These are phyloP conservation scores for Phaffia australis DNA, from an alignment of 768 basidiomycete genomes.

Conservation along the genomic window DNA sequence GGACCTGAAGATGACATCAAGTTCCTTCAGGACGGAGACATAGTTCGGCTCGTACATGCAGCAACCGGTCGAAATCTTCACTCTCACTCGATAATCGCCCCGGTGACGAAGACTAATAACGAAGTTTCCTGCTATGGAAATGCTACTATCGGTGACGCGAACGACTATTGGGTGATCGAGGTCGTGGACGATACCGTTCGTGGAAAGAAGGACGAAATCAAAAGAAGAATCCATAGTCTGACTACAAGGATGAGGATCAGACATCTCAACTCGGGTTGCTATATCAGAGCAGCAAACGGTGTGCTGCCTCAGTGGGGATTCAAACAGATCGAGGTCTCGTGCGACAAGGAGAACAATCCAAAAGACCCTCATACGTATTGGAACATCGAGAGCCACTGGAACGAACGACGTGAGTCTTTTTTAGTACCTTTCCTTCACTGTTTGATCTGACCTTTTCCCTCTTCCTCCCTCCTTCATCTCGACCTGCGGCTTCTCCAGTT, in stretches of 20 bases:
- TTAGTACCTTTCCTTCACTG: background rate
- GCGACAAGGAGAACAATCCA: conserved; percentile 74
- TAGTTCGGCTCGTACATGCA: conserved; percentile 67
- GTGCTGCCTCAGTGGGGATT: conserved; percentile 96
- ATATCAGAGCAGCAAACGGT: conserved; percentile 76
- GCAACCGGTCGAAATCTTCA: conserved; percentile 85
- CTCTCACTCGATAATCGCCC: conserved; percentile 77
- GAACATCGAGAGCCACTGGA: conserved; percentile 98
- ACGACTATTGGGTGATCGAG: conserved; percentile 88
- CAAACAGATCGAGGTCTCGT: conserved; percentile 95
- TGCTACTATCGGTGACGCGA: conserved; percentile 66
- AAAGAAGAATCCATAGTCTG: conserved; percentile 68
- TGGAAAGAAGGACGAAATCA: conserved; percentile 45
- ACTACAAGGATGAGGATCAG: conserved; percentile 80
- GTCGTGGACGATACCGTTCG: conserved; percentile 77
- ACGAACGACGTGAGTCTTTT: conserved; percentile 65
- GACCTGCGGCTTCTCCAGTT: conserved; percentile 44
- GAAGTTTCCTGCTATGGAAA: conserved; percentile 96
- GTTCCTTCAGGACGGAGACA: conserved; percentile 64
- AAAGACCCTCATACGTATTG: conserved; percentile 79
- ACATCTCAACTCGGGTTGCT: conserved; percentile 69
- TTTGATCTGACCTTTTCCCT: background rate
- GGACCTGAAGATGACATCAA: conserved; percentile 44
- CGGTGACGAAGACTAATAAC: conserved; percentile 73
- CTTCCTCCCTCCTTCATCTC: background rate